These are phyloP conservation scores for Verticillium tricorpus DNA, from an alignment of 2,329 filamentous ascomycete species.

Conservation along the genomic window DNA sequence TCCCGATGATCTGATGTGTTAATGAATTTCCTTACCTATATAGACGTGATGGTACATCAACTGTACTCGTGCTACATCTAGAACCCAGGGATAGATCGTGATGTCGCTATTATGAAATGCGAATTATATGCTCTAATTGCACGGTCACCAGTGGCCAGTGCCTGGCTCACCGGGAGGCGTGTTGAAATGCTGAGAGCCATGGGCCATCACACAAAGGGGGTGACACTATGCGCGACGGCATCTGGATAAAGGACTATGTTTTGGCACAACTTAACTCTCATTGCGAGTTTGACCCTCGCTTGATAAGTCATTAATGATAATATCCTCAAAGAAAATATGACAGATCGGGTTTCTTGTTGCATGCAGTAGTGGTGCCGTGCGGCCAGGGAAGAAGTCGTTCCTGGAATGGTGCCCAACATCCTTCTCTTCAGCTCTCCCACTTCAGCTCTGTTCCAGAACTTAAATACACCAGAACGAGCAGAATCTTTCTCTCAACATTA, in stretches of 20 bases:
- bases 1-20: neutral
- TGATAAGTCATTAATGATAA: too few relatives aligned
- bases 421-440: neutral
- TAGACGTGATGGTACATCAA: conserved; percentile 4
- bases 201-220: too few relatives aligned
- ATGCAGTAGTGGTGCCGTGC: neutral
- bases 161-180: too few relatives aligned
- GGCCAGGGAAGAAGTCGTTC: neutral
- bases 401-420: neutral
- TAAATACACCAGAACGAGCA: neutral
- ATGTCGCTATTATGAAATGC: too few relatives aligned
- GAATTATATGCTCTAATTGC: too few relatives aligned
- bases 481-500: neutral
- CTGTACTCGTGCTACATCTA: conserved; percentile 1
- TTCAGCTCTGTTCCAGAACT: neutral
- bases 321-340: neutral
- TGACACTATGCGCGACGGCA: too few relatives aligned
- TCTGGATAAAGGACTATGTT: too few relatives aligned
- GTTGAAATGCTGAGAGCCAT: too few relatives aligned
- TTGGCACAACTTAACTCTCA: too few relatives aligned
- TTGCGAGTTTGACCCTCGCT: too few relatives aligned
- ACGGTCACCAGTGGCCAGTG: too few relatives aligned
- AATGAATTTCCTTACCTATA: conserved; percentile 1
- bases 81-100: neutral
- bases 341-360: neutral